These are phyloP conservation scores for Moelleriella libera DNA, from an alignment of 2,329 filamentous ascomycete species.

Conservation along the genomic window DNA sequence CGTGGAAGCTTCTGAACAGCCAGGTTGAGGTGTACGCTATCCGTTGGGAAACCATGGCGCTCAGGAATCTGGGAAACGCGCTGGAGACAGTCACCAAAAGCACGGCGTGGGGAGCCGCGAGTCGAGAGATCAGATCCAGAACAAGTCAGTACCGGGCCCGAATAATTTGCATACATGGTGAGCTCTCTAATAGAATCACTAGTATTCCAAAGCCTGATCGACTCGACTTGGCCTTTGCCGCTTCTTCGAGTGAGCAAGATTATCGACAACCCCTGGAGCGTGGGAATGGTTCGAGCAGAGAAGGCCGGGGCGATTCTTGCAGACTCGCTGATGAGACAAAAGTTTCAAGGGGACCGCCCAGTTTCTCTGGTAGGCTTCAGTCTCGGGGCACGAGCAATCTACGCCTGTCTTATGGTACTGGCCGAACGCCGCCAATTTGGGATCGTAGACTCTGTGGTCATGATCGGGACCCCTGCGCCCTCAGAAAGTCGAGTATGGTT, in stretches of 20 bases:
- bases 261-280: slow-evolving; percentile 69
- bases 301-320: slow-evolving; percentile 61
- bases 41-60: slow-evolving; percentile 66
- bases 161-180: neutral
- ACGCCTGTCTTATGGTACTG: slow-evolving; percentile 64
- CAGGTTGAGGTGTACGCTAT: slow-evolving; percentile 70
- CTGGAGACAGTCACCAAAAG: slow-evolving; percentile 67
- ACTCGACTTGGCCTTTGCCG: slow-evolving; percentile 45
- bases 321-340: slow-evolving; percentile 62
- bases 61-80: slow-evolving; percentile 64
- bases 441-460: slow-evolving; percentile 67
- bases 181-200: neutral
- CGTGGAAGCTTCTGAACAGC: slow-evolving; percentile 64
- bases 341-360: slow-evolving; percentile 68
- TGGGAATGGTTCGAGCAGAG: slow-evolving; percentile 62
- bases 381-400: slow-evolving; percentile 71
- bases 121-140: slow-evolving; percentile 29
- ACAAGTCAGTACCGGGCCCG: slow-evolving; percentile 25
- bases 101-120: slow-evolving; percentile 64
- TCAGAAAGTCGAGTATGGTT: slow-evolving; percentile 62
- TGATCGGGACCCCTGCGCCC: slow-evolving; percentile 74
- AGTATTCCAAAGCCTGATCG: slow-evolving; percentile 43
- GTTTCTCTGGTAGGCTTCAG: slow-evolving; percentile 74
- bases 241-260: slow-evolving; percentile 57
- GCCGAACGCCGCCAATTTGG: slow-evolving; percentile 76